Percentiles rank a stretch among this genome's conserved stretches.
These are phyloP conservation scores for Ruellia speciosa DNA, from an alignment of 305 asterid species.

Conservation along the genomic window DNA sequence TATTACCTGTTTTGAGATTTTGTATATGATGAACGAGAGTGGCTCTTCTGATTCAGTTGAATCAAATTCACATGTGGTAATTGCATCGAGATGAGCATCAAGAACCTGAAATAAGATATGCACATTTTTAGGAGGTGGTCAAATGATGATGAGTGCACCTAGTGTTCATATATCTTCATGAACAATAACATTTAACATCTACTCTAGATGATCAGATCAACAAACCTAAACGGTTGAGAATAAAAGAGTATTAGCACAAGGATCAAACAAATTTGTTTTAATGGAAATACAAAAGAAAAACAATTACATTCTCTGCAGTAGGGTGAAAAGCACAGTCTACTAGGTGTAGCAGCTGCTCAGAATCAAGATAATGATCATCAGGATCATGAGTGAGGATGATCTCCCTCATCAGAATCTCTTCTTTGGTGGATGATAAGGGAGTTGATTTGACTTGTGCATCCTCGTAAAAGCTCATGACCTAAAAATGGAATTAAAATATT, in stretches of 20 bases:
- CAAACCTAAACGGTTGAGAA: not conserved
- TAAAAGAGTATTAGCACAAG: slow-evolving; percentile 9
- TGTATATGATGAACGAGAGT: slow-evolving; percentile 33
- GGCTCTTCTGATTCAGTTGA: slow-evolving; percentile 34
- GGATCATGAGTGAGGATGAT: slow-evolving; percentile 55
- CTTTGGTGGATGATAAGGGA: slow-evolving; percentile 24
- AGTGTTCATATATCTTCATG: not conserved
- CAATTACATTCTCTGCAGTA: slow-evolving; percentile 27
- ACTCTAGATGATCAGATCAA: not conserved
- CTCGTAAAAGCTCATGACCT: slow-evolving; percentile 1
- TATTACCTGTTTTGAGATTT: slow-evolving; percentile 52
- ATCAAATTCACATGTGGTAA: slow-evolving; percentile 22
- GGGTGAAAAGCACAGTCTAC: slow-evolving; percentile 32
- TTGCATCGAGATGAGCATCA: slow-evolving; percentile 22
- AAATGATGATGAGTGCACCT: not conserved
- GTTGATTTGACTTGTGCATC: slow-evolving; percentile 13
- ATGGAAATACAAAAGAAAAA: not conserved
- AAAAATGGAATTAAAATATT: not conserved
- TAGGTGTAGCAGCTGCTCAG: slow-evolving; percentile 32
- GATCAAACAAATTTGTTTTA: not conserved
- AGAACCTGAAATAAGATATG: slow-evolving; percentile 34
- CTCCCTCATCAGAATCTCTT: slow-evolving; percentile 44
- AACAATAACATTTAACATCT: not conserved
- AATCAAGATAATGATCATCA: slow-evolving; percentile 39
- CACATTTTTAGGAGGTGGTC: slow-evolving; percentile 7